Base-by-base conservation (phyloP, 2,329 filamentous ascomycete species). In the Aspergillus tubingensis region DNA sequence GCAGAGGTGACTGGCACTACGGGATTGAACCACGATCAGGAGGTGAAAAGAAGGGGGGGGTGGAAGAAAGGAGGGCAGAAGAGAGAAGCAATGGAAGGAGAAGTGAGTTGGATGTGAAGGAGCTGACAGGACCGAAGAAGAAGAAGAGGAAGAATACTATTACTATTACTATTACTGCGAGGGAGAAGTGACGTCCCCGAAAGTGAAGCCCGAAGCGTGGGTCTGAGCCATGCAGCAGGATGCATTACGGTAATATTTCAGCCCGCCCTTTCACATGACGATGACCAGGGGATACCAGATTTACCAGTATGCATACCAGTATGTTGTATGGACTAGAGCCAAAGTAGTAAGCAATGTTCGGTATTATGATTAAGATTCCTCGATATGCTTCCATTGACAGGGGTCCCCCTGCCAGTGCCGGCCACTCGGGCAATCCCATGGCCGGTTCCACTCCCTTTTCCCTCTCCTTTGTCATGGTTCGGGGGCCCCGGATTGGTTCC, bases 161-260 rank as follows among this genome's bases (percentile, higher is more conserved):
- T 36, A 36, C 32, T 36, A 36, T 36, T 36, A 32, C 30, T 32
- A 32, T 32, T 36, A 36, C 32, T 36, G 32, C 32, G 32, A 36
- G 32, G 27, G 44, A 21, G 41, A 32, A 32, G 39, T 53, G 41
- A 53, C 49, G 43, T 59, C 57, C 57, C 57, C 57, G 57, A 59
- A 39, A 54, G n/a, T 59, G 57, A 50, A 54, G 57, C 57, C 57
- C 57, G 57, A 59, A 19, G 32, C 56, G 19, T 59, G 57, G 50
- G 43, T 54, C 57, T n/a, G 44, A 47, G 41, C 39, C 47, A 50
- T 50, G 47, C 47, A 50, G 47, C 47, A 27, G 47, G 47, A 17
- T 17, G 30, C 57, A 39, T 49, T 47, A 44, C 53, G 7, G 53
- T 55, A 55, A 47, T 47, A 5, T 55, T 55, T 30, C 47, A 50